Evolutionary conservation across 495 filamentous ascomycete genomes (phyloP).

Genomic region (Penicilliopsis zonata): DNA sequence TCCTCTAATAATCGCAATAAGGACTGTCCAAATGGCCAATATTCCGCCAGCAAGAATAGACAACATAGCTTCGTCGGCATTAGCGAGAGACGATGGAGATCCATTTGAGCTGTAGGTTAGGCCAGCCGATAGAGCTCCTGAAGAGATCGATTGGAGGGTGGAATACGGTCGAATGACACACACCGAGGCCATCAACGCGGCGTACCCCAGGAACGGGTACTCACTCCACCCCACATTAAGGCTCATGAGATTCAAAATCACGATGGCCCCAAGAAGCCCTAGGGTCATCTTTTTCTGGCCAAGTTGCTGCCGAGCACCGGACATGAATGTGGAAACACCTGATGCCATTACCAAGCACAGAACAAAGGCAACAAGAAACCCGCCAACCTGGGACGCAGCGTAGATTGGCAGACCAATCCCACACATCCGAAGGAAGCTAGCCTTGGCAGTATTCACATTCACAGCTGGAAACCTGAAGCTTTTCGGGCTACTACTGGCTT

Average conservation of each 20-base stretch:
- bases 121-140: too few species aligned
- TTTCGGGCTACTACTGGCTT: constrained; percentile 2
- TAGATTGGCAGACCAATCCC: constrained; percentile 44
- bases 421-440: constrained; percentile 12
- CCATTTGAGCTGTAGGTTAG: too few species aligned
- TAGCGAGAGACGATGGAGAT: too few species aligned
- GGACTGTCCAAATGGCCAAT: constrained; percentile 10
- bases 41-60: constrained; percentile 15
- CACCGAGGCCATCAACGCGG: constrained; percentile 28
- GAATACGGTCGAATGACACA: constrained; percentile 30
- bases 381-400: constrained; percentile 43
- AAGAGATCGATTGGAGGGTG: too few species aligned
- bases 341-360: constrained; percentile 35
- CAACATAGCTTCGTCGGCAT: constrained; percentile 18
- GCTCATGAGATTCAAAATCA: constrained; percentile 20
- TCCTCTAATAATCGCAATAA: constrained; percentile 9
- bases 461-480: constrained; percentile 9
- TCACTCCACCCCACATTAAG: constrained; percentile 21
- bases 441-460: constrained; percentile 5
- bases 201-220: constrained; percentile 30
- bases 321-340: constrained; percentile 20
- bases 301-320: constrained; percentile 9
- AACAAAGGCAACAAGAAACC: constrained; percentile 36
- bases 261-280: constrained; percentile 12
- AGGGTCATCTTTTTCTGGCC: constrained; percentile 19